Evolutionary conservation across 2,329 filamentous ascomycete genomes (phyloP), one percentile per base, ranked within the genome.

Genomic region (Fusarium siculi): DNA sequence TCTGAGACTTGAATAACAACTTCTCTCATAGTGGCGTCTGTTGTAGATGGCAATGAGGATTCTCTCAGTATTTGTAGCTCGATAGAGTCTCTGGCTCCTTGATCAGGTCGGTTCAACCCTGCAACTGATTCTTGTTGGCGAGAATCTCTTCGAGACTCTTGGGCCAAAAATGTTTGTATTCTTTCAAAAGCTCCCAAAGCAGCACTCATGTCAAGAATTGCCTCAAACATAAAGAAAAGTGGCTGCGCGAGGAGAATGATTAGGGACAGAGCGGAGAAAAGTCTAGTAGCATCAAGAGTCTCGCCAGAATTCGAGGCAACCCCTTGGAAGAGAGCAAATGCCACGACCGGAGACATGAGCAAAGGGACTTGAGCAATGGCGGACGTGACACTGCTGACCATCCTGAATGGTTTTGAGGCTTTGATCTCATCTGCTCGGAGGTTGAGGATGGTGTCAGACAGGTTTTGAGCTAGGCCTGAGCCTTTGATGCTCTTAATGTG

Each of bases 241-340:
- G 84, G 84, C 12, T 77, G 73, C 4, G 81, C 70, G 21, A 85
- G 70, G 1, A 86, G 75, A 3, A 81, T 73, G 19, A 86, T 81
- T 19, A 84, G 79, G 2, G 84, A 84, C 3, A 86, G 61, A 0
- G 81, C 81, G 1, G 85, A 84, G 50, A 85, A 86, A n/a, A 85
- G 76, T 32, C 75, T 75, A 1, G 82, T 77, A 10, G 78, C 74
- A 54, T 82, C 78, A 3, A 83, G 66, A 36, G 72, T 79, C 46
- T 78, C 65, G 15, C 76, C 78, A 7, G 80, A 79, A 12, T 63
- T 60, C 3, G 73, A 71, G 7, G 79, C 68, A 10, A 77, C 72
- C 5, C 80, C 76, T 18, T 82, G 79, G 56, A 80, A 84, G 21
- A 85, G 66, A 9, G 78, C 79, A 68, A 85, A 85, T 2, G 84